These are phyloP conservation scores for Crithidia sp. DNA, from an alignment of 208 protist species.

Conservation along the genomic window DNA sequence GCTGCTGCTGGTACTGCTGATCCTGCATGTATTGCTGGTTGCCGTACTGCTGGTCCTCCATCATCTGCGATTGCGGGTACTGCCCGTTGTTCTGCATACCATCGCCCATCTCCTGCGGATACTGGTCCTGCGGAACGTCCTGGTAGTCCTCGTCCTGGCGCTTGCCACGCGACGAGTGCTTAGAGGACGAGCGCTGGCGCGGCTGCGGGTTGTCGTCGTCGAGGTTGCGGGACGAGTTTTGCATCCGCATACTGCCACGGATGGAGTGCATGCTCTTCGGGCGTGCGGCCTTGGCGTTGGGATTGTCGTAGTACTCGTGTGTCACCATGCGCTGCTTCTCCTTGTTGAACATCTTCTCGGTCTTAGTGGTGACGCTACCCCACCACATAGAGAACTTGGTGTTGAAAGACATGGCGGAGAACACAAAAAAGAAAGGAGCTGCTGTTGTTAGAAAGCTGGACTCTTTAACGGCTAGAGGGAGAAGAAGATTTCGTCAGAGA, in stretches of 20 bases:
- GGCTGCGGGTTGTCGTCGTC: not conserved
- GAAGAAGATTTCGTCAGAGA: not conserved
- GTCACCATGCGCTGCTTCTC: slow-evolving; percentile 61
- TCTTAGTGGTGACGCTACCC: slow-evolving; percentile 58
- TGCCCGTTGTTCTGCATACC: not conserved
- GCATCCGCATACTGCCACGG: slow-evolving; percentile 41
- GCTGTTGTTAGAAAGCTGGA: not conserved
- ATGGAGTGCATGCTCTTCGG: slow-evolving; percentile 57
- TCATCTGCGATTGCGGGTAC: slow-evolving; percentile 23
- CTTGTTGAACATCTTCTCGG: slow-evolving; percentile 63
- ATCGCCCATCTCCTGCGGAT: slow-evolving; percentile 8
- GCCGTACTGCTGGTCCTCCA: slow-evolving; percentile 11
- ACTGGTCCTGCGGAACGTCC: not conserved
- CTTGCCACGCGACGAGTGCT: slow-evolving; percentile 10
- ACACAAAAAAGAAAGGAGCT: not conserved
- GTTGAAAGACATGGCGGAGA: slow-evolving; percentile 49
- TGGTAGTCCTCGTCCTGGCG: slow-evolving; percentile 11
- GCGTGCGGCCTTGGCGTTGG: slow-evolving; percentile 38
- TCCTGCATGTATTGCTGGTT: slow-evolving; percentile 16
- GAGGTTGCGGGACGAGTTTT: slow-evolving; percentile 5
- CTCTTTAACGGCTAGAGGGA: not conserved
- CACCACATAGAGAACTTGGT: slow-evolving; percentile 76
- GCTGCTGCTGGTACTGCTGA: slow-evolving; percentile 15
- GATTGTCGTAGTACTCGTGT: slow-evolving; percentile 69
- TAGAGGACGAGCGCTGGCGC: slow-evolving; percentile 2